A percentile compares a stretch with the other conserved stretches of the same genome.
phyloP scores from a whole-genome alignment of 2,329 filamentous ascomycete species.

The Sporothrix brasiliensis region DNA sequence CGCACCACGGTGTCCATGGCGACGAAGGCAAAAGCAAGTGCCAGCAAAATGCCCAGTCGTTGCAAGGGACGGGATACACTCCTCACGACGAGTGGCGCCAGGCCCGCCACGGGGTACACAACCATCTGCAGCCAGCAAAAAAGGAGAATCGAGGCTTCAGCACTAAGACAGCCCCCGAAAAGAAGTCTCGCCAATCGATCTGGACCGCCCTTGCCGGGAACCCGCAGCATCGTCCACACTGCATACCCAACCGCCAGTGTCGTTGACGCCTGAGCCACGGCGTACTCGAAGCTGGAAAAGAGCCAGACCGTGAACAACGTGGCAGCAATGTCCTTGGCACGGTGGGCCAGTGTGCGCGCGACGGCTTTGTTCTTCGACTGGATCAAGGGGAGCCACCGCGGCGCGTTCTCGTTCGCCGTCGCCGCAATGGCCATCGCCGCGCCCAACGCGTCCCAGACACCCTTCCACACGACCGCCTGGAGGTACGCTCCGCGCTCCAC shows the following conservation, averaged over 20 bases:
- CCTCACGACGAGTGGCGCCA: slow-evolving; percentile 34
- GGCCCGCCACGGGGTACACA: slow-evolving; percentile 25
- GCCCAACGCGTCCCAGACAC: slow-evolving; percentile 34
- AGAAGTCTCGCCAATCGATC: slow-evolving; percentile 31
- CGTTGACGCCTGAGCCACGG: slow-evolving; percentile 41
- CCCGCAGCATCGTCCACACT: slow-evolving; percentile 32
- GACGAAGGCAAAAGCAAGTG: slow-evolving; percentile 26
- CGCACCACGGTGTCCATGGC: slow-evolving; percentile 38
- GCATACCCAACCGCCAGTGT: slow-evolving; percentile 39
- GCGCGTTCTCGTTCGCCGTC: not conserved
- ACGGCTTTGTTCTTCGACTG: not conserved
- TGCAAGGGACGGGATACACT: not conserved
- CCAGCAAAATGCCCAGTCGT: slow-evolving; percentile 36
- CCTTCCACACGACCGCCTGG: slow-evolving; percentile 31
- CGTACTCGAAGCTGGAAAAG: slow-evolving; percentile 41
- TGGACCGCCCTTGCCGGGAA: slow-evolving; percentile 32
- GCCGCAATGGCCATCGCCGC: slow-evolving; percentile 27
- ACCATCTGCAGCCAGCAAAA: slow-evolving; percentile 32
- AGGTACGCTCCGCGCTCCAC: not conserved
- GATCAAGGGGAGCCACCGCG: too few species aligned
- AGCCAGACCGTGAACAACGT: slow-evolving; percentile 38
- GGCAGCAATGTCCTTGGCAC: slow-evolving; percentile 27
- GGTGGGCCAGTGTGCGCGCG: slow-evolving; percentile 26
- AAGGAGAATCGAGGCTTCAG: slow-evolving; percentile 18
- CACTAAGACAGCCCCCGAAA: slow-evolving; percentile 23